Conservation (phyloP, 2,329 filamentous ascomycete genomes). For the Amauroascus niger region DNA sequence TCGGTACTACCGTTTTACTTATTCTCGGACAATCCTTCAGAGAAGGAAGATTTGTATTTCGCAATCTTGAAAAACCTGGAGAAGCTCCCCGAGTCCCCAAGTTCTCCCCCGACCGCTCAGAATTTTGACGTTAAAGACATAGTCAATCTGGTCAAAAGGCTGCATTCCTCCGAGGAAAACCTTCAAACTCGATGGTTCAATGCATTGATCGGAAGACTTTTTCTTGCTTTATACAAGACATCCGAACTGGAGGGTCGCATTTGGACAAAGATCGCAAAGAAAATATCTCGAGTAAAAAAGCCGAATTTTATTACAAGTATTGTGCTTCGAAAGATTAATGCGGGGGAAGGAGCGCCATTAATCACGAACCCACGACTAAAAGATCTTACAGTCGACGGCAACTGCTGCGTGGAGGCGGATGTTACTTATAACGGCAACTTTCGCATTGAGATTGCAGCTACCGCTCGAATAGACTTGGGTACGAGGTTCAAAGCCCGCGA, state of each 20-base stretch:
- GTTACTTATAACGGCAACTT: conserved; percentile 84
- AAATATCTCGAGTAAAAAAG: conserved; percentile 87
- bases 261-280: conserved; percentile 81
- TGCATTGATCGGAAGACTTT: conserved; percentile 76
- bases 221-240: conserved; percentile 80
- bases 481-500: conserved; percentile 80
- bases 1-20: conserved; percentile 78
- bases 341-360: conserved; percentile 76
- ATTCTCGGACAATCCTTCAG: conserved; percentile 89
- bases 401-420: conserved; percentile 78
- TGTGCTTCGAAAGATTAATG: conserved; percentile 69
- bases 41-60: conserved; percentile 98
- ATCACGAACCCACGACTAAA: conserved; percentile 81
- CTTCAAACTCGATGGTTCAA: conserved; percentile 89
- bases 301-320: conserved; percentile 83
- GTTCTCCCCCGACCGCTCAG: conserved; percentile 57
- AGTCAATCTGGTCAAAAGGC: conserved; percentile 74
- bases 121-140: conserved; percentile 78
- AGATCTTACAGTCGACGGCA: conserved; percentile 83
- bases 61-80: conserved; percentile 78
- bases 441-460: conserved; percentile 81
- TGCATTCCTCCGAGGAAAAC: conserved; percentile 88
- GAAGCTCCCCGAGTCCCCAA: conserved; percentile 49
- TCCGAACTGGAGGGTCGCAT: conserved; percentile 69
- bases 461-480: conserved; percentile 82